phyloP scores from a whole-genome alignment of 495 filamentous ascomycete genomes.

The Stereocaulon alpinum region DNA sequence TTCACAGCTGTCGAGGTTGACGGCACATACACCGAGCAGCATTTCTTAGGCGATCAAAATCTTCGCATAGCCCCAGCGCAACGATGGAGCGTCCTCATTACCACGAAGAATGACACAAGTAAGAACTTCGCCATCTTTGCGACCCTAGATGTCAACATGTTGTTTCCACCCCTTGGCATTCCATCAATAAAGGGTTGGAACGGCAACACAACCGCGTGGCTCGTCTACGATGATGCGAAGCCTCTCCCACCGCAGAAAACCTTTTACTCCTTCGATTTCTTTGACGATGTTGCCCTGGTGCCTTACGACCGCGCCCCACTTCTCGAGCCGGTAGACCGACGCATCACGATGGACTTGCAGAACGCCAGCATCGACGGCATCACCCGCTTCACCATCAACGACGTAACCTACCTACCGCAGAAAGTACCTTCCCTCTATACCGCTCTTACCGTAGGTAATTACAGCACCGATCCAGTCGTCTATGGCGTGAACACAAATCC shows the following conservation, averaged over 20 bases:
- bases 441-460: constrained; percentile 51
- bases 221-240: constrained; percentile 56
- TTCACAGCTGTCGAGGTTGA: constrained; percentile 48
- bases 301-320: constrained; percentile 37
- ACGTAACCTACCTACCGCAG: constrained; percentile 60
- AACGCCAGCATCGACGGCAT: constrained; percentile 35
- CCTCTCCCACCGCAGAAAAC: constrained; percentile 45
- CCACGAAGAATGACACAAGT: constrained; percentile 50
- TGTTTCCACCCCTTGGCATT: constrained; percentile 6
- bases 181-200: constrained; percentile 32
- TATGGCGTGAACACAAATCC: constrained; percentile 68
- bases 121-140: constrained; percentile 58
- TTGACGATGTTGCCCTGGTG: constrained; percentile 44
- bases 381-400: constrained; percentile 45
- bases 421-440: constrained; percentile 78
- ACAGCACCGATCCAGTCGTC: constrained; percentile 51
- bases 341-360: constrained; percentile 32
- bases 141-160: constrained; percentile 41
- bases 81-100: constrained; percentile 58
- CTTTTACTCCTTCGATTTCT: constrained; percentile 38
- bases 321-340: constrained; percentile 28
- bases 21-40: constrained; percentile 45
- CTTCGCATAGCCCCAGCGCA: constrained; percentile 62
- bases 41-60: constrained; percentile 32
- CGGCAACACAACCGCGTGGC: constrained; percentile 69